phyloP scores from a whole-genome alignment of 495 filamentous ascomycete genomes.

The Talaromyces liani region DNA sequence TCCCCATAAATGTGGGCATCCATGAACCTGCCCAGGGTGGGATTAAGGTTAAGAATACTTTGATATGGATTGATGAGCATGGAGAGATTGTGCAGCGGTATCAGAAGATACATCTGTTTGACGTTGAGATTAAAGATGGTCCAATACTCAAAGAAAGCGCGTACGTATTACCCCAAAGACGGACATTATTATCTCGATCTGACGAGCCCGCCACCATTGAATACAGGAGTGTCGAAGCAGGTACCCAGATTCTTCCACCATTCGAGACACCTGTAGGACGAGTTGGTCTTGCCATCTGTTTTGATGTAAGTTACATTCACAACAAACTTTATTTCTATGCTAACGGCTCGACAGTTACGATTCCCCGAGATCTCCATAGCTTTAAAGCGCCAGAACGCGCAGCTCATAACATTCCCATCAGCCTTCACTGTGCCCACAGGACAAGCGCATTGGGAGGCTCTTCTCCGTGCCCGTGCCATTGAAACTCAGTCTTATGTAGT shows the following conservation, averaged over 20 bases:
- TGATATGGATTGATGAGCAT: conserved; percentile 61
- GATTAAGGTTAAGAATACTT: conserved; percentile 53
- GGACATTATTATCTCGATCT: background rate
- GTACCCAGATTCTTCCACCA: conserved; percentile 52
- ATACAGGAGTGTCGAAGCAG: conserved; percentile 50
- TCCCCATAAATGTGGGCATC: conserved; percentile 83
- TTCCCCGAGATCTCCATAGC: conserved; percentile 73
- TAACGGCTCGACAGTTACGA: conserved; percentile 40
- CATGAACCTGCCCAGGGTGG: conserved; percentile 63
- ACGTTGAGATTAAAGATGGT: conserved; percentile 58
- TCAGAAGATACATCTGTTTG: conserved; percentile 75
- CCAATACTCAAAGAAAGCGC: conserved; percentile 57
- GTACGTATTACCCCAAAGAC: conserved; percentile 17
- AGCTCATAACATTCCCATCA: conserved; percentile 79
- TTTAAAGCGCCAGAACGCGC: conserved; percentile 58
- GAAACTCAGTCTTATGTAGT: conserved; percentile 85
- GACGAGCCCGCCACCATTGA: background rate
- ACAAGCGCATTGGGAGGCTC: conserved; percentile 71
- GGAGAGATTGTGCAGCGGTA: conserved; percentile 58
- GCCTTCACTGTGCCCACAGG: conserved; percentile 90
- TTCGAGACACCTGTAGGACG: conserved; percentile 67
- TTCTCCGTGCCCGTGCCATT: conserved; percentile 77
- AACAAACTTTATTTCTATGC: background rate
- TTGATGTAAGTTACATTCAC: conserved; percentile 54
- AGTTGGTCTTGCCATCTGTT: conserved; percentile 78